phyloP scores from a whole-genome alignment of 2,329 filamentous ascomycete species.

The Aplosporella prunicola region DNA sequence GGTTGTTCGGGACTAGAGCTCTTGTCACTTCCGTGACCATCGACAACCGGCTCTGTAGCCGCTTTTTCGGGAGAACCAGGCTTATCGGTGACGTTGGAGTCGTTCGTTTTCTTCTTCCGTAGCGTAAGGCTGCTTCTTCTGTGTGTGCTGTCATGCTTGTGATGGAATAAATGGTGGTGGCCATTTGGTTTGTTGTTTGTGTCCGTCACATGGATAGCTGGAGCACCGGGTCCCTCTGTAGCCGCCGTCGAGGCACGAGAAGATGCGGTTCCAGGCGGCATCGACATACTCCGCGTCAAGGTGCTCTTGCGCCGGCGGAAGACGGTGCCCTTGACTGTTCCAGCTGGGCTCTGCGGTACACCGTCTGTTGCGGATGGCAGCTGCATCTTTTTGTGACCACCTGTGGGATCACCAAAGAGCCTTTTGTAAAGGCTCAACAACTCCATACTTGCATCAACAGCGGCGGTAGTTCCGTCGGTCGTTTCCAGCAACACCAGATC shows the following conservation, averaged over 20 bases:
- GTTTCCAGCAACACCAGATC: conserved; percentile 78
- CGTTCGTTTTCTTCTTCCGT: conserved; percentile 25
- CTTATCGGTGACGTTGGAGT: conserved; percentile 17
- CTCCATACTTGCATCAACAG: conserved; percentile 82
- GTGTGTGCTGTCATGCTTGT: conserved; percentile 27
- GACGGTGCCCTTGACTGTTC: conserved; percentile 65
- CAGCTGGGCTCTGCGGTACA: conserved; percentile 49
- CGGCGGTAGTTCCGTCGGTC: conserved; percentile 70
- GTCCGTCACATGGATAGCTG: conserved; percentile 66
- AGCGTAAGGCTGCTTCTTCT: conserved; percentile 28
- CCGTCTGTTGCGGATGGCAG: conserved; percentile 36
- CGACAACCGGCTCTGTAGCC: too few relatives aligned
- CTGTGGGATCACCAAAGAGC: conserved; percentile 59
- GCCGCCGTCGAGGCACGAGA: conserved; percentile 18
- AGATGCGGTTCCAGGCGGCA: conserved; percentile 29
- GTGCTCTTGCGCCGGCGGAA: conserved; percentile 49
- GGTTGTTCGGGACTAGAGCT: conserved; percentile 23
- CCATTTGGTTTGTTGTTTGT: conserved; percentile 23
- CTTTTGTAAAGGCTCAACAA: conserved; percentile 71
- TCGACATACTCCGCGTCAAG: conserved; percentile 23
- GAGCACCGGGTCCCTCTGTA: conserved; percentile 37
- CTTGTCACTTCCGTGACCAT: too few relatives aligned
- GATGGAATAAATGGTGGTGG: conserved; percentile 24
- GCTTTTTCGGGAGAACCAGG: conserved; percentile 21
- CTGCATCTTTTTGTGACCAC: conserved; percentile 21